These are phyloP conservation scores for Mortierella polycephala DNA, from an alignment of 371 early-diverging fungal species.

Conservation along the genomic window DNA sequence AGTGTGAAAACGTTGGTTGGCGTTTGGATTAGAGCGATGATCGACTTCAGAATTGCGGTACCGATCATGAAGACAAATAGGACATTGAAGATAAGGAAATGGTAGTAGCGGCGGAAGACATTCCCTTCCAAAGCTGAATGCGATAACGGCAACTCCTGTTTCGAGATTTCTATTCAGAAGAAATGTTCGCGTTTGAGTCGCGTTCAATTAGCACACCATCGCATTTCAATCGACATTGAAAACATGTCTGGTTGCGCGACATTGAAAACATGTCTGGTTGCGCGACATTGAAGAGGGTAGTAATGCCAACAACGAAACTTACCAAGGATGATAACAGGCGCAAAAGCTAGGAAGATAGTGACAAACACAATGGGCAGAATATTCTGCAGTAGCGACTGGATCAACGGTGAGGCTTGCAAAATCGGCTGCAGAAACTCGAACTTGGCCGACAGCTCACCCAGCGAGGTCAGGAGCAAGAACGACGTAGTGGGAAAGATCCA, in stretches of 20 bases:
- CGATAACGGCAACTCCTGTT: slow-evolving; percentile 68
- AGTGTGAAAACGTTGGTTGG: slow-evolving; percentile 45
- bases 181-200: too few relatives aligned
- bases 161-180: slow-evolving; percentile 59
- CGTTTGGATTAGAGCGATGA: slow-evolving; percentile 65
- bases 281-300: too few relatives aligned
- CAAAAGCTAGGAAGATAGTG: slow-evolving; percentile 71
- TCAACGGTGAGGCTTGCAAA: slow-evolving; percentile 63
- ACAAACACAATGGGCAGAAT: slow-evolving; percentile 75
- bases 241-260: too few relatives aligned
- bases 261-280: neutral
- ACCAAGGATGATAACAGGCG: slow-evolving; percentile 67
- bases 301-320: neutral
- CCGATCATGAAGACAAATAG: slow-evolving; percentile 88
- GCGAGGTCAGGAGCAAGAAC: slow-evolving; percentile 77
- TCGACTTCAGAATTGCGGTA: slow-evolving; percentile 81
- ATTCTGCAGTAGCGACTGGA: slow-evolving; percentile 72
- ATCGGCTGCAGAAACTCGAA: slow-evolving; percentile 65
- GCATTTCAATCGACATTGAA: too few relatives aligned
- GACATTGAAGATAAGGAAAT: slow-evolving; percentile 90
- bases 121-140: slow-evolving; percentile 75
- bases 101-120: slow-evolving; percentile 84
- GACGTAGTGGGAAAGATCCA: slow-evolving; percentile 80
- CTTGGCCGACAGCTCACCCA: slow-evolving; percentile 74
- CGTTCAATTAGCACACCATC: too few relatives aligned